These are phyloP conservation scores for Alternaria conjuncta DNA, from an alignment of 2,329 filamentous ascomycete species.

Conservation along the genomic window DNA sequence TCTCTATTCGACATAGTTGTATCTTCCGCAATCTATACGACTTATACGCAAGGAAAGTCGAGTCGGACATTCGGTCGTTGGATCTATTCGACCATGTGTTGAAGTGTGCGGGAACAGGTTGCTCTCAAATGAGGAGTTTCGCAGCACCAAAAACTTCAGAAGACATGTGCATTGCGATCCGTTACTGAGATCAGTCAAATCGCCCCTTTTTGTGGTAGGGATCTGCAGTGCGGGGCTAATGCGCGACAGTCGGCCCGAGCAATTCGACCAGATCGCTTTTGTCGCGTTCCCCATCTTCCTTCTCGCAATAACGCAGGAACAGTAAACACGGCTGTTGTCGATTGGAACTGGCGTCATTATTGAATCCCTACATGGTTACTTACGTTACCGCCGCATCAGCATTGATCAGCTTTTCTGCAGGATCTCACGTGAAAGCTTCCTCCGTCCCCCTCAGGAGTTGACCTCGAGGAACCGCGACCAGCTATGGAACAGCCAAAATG, in stretches of 20 bases:
- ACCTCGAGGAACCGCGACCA: background rate
- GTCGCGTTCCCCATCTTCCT: background rate
- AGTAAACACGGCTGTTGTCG: background rate
- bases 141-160: background rate
- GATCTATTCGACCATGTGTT: slow-evolving; percentile 45
- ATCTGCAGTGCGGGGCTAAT: background rate
- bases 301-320: background rate
- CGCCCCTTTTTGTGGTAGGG: background rate
- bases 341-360: background rate
- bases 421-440: background rate
- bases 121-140: background rate
- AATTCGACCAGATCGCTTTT: background rate
- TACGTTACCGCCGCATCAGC: background rate
- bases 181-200: background rate
- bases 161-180: background rate
- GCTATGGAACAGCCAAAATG: background rate
- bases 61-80: slow-evolving; percentile 26
- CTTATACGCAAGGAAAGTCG: slow-evolving; percentile 18
- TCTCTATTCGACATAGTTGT: background rate
- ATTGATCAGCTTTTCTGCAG: background rate
- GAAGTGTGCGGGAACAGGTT: slow-evolving; percentile 63
- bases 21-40: background rate
- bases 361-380: background rate
- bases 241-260: background rate
- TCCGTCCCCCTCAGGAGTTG: background rate